Evolutionary conservation across 2,329 filamentous ascomycete species (phyloP), one percentile per base, ranked within the genome.

Genomic region (Cryphonectria nitschkei): DNA sequence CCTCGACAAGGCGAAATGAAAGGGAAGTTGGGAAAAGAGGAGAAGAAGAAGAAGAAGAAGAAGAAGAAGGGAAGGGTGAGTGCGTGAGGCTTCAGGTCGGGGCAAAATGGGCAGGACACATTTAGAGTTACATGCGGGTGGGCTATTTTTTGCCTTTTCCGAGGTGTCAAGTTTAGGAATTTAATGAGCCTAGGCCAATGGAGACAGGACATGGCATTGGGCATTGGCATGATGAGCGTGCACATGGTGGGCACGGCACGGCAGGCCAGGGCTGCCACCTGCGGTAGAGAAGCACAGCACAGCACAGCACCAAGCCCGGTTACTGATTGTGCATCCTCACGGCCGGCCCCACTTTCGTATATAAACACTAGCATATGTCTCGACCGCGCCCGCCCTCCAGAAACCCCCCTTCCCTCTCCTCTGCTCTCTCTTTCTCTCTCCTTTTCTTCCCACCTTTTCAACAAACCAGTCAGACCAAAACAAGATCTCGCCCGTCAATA

Each of bases 361-460:
- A 89, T 88, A 89, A 89, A 87, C 84, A 86, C 81, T 80, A 81
- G 83, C 83, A 79, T 83, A 83, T 82, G 81, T 84, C 82, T 78
- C 85, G 85, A 85, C 84, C 84, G 84, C 85, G 82, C 82, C 82
- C 80, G 79, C 79, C 80, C 80, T 66, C 79, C 80, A 78, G 79
- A 50, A 76, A 76, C 80, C 76, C 78, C 79, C 78, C 78, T 75
- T 79, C 78, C 26, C 26, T 26, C 79, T 78, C 78, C 78, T 79
- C 81, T 81, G 79, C 79, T 80, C 77, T 79, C 77, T 80, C 78
- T 76, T 77, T 80, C 78, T 76, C 77, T 78, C 75, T 43, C 39
- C 26, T 22, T 43, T 26, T 22, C 60, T 62, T 29, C 11, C 34
- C 60, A 62, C 37, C 37, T 43, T 9, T 46, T 43, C 61, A 64